Evolutionary conservation across 768 basidiomycete species (phyloP), one percentile per base, ranked within the genome.

Genomic region (Boletus sp.): DNA sequence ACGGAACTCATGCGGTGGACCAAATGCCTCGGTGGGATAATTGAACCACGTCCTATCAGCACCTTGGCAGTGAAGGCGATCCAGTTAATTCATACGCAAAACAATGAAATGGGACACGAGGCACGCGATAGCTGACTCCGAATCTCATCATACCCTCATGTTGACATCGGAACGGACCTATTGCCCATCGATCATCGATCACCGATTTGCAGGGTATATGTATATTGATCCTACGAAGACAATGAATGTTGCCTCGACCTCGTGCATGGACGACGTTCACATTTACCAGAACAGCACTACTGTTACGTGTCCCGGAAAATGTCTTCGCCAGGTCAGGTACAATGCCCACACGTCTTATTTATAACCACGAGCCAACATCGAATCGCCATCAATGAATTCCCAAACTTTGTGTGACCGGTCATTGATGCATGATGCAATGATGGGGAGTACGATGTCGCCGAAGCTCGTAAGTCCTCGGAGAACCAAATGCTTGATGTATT

Each of bases 381-480:
- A 9, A 40, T 29, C 50, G 20, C 35, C 44, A 36, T 61, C 28
- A 47, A 36, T 52, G 46, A 30, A 46, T 33, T 36, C 5, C 7
- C 33, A 29, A 44, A 20, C 2, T 28, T 20, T 35, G 24, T 30
- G 35, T 49, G 50, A 47, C 36, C 36, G 20, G 7, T 42, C 46
- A 41, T 2, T 12, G 47, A 12, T 2, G 18, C 9, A 20, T 18
- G 47, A 14, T 15, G 32, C 32, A 17, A 30, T 47, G 35, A 45
- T 29, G 52, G 9, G n/a, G 24, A 0, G 35, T 29, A 24, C 17
- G 40, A 55, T 45, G 15, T 5, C 1, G 24, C 14, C 24, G 33
- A 47, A 28, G 12, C 11, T 2, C 1, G 39, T 30, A 46, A 35
- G 40, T 60, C 63, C 64, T 65, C 64, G 60, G 64, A 55, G 52